phyloP scores from a whole-genome alignment of 495 filamentous ascomycete species.

The Trypethelium eluteriae region DNA sequence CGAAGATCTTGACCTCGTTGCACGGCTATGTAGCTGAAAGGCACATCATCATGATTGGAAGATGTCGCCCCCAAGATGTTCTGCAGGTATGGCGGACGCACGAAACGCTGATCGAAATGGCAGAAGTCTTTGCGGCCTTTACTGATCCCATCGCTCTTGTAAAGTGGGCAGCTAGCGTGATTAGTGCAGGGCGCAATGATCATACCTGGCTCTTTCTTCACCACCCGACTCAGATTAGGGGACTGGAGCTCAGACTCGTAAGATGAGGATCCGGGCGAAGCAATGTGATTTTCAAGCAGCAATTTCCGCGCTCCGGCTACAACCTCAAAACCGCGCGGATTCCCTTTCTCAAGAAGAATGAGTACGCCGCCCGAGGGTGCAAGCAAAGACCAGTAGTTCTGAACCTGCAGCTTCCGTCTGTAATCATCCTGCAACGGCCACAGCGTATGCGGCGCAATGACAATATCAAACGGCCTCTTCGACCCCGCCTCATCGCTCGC shows the following conservation, averaged over 20 bases:
- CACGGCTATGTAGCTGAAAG: slow-evolving; percentile 84
- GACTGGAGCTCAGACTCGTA: slow-evolving; percentile 33
- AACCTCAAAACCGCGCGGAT: slow-evolving; percentile 84
- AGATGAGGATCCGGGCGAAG: slow-evolving; percentile 48
- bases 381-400: slow-evolving; percentile 83
- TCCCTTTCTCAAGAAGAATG: slow-evolving; percentile 83
- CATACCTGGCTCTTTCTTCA: slow-evolving; percentile 66
- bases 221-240: slow-evolving; percentile 23
- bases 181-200: slow-evolving; percentile 96
- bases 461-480: slow-evolving; percentile 73
- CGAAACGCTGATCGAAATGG: slow-evolving; percentile 81
- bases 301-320: slow-evolving; percentile 74
- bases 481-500: slow-evolving; percentile 37
- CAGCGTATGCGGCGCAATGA: slow-evolving; percentile 79
- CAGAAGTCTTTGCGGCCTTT: slow-evolving; percentile 79
- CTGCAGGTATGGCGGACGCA: slow-evolving; percentile 75
- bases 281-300: slow-evolving; percentile 67
- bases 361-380: slow-evolving; percentile 79
- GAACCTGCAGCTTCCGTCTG: slow-evolving; percentile 63
- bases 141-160: slow-evolving; percentile 56
- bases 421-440: slow-evolving; percentile 65
- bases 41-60: slow-evolving; percentile 81
- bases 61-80: slow-evolving; percentile 60
- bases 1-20: slow-evolving; percentile 56
- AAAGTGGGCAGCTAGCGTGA: slow-evolving; percentile 84